Evolutionary conservation across 2,329 filamentous ascomycete species (phyloP).

Genomic region (Fusarium sp.): DNA sequence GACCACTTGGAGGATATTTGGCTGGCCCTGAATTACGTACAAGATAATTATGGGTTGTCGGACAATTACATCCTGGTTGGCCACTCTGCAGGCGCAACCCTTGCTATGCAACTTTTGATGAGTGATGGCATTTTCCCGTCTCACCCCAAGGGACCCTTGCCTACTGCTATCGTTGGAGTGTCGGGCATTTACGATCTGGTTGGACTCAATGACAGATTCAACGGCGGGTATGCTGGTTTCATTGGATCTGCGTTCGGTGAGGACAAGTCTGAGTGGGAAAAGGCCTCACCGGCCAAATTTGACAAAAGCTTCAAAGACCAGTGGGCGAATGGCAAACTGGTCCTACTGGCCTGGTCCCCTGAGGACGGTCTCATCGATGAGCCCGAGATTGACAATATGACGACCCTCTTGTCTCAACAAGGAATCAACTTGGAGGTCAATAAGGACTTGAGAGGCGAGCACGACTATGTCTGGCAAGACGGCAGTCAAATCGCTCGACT

Average conservation of each 20-base stretch:
- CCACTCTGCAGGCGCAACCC: slow-evolving; percentile 71
- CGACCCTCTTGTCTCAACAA: slow-evolving; percentile 56
- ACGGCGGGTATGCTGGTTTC: slow-evolving; percentile 65
- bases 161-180: slow-evolving; percentile 67
- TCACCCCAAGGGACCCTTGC: slow-evolving; percentile 51
- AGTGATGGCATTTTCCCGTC: slow-evolving; percentile 48
- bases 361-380: slow-evolving; percentile 64
- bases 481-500: slow-evolving; percentile 66
- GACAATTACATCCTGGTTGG: slow-evolving; percentile 67
- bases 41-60: slow-evolving; percentile 58
- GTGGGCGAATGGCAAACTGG: slow-evolving; percentile 51
- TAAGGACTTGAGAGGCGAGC: slow-evolving; percentile 64
- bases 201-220: slow-evolving; percentile 60
- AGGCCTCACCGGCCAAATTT: slow-evolving; percentile 64
- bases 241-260: slow-evolving; percentile 70
- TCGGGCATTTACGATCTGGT: slow-evolving; percentile 75
- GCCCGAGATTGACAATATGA: slow-evolving; percentile 69
- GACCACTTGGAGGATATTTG: slow-evolving; percentile 69
- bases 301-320: slow-evolving; percentile 54
- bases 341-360: slow-evolving; percentile 58
- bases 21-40: slow-evolving; percentile 61
- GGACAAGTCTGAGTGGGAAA: slow-evolving; percentile 62
- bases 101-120: slow-evolving; percentile 71
- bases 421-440: slow-evolving; percentile 48
- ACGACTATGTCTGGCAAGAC: slow-evolving; percentile 72